These are phyloP conservation scores for Rhododendron griersonianum DNA, from an alignment of 148 eudicot genomes.

Conservation along the genomic window DNA sequence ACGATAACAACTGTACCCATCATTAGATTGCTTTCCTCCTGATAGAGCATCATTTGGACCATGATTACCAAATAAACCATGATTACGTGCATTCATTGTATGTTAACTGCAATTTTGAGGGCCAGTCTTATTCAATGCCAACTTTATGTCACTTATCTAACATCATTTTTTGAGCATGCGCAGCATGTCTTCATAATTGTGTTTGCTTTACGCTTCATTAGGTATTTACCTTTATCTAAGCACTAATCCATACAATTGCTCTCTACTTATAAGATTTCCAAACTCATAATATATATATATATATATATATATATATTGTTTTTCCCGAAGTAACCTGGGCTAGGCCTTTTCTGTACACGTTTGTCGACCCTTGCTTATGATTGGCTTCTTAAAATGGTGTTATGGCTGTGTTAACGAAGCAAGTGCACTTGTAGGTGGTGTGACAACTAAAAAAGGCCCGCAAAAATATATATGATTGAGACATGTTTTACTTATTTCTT, in stretches of 20 bases:
- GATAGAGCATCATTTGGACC: no score
- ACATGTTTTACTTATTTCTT: not conserved
- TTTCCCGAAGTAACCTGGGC: not conserved
- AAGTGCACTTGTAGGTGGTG: not conserved
- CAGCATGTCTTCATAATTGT: conserved; percentile 24
- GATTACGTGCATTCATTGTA: conserved; percentile 17
- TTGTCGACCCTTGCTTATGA: conserved; percentile 3
- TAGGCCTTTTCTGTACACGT: not conserved
- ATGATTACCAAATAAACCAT: no score
- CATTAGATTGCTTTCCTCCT: not conserved
- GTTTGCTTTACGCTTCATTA: conserved; percentile 16
- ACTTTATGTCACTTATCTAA: conserved; percentile 37
- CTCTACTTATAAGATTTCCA: conserved; percentile 4
- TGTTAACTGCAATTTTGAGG: conserved; percentile 8
- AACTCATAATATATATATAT: no score
- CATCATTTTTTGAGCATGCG: conserved; percentile 32
- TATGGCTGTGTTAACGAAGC: not conserved
- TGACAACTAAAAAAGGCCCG: not conserved
- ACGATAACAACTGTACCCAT: not conserved
- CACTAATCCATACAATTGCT: not conserved
- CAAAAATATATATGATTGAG: not conserved
- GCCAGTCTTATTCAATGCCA: conserved; percentile 15
- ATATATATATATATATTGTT: no score
- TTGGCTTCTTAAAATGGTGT: not conserved
- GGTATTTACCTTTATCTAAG: conserved; percentile 11